These are phyloP conservation scores for Fusarium sp. DNA, from an alignment of 2,329 filamentous ascomycete species.

Conservation along the genomic window DNA sequence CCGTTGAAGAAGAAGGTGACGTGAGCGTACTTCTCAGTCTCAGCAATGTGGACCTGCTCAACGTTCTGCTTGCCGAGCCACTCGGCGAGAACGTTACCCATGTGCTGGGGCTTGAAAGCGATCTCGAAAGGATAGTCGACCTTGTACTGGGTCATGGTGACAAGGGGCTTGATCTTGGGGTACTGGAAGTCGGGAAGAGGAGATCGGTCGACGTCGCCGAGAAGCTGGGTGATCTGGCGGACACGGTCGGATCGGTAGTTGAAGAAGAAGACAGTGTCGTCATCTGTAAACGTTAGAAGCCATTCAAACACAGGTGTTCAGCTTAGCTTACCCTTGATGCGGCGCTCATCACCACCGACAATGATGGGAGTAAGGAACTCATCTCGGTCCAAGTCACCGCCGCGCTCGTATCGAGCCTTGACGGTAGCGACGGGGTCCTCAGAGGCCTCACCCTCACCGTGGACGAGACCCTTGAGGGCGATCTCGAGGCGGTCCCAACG, in stretches of 20 bases:
- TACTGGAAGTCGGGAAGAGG: conserved; percentile 91
- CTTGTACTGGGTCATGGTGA: conserved; percentile 99
- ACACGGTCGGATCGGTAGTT: conserved; percentile 99
- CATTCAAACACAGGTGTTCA: background rate
- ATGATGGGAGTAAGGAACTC: conserved; percentile 99
- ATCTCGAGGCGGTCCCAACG: conserved; percentile 95
- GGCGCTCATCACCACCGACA: conserved; percentile 84
- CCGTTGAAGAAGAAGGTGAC: conserved; percentile 99
- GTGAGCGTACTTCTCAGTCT: conserved; percentile 99
- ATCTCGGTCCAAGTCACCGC: conserved; percentile 77
- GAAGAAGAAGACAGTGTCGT: conserved; percentile 99
- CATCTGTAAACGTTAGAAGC: conserved; percentile 64
- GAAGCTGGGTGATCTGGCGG: conserved; percentile 92
- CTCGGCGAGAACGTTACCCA: conserved; percentile 98
- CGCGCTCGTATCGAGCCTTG: conserved; percentile 86
- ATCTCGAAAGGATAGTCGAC: conserved; percentile 90
- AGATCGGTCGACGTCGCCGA: conserved; percentile 92
- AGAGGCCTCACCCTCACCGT: conserved; percentile 87
- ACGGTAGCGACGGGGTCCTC: conserved; percentile 87
- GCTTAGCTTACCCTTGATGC: conserved; percentile 78
- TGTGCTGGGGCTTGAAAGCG: conserved; percentile 92
- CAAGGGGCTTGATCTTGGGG: conserved; percentile 84
- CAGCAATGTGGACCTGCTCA: conserved; percentile 94
- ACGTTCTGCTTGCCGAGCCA: conserved; percentile 91
- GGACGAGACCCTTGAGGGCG: conserved; percentile 85